phyloP scores from a whole-genome alignment of 2,329 filamentous ascomycete genomes.

The Curvularia sp. region DNA sequence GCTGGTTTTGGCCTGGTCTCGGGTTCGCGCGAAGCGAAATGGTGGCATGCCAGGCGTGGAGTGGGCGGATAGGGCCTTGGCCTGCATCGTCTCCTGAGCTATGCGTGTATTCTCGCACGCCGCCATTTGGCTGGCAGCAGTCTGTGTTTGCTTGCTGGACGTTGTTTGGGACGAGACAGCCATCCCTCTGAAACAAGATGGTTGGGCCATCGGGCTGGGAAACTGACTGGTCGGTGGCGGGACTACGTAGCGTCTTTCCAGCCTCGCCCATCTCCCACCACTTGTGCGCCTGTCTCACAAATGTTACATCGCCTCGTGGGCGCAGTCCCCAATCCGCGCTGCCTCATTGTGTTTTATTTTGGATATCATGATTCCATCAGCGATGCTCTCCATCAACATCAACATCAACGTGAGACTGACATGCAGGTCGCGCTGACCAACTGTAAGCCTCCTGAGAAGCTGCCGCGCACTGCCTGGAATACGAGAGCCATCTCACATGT shows the following conservation, averaged over 20 bases:
- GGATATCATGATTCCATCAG: background rate
- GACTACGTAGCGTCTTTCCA: background rate
- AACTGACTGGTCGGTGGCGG: background rate
- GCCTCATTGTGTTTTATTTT: background rate
- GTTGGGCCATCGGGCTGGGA: background rate
- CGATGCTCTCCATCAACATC: background rate
- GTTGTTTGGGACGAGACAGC: background rate
- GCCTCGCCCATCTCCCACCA: conserved; percentile 5
- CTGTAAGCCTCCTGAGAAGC: background rate
- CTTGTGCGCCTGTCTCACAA: conserved; percentile 3
- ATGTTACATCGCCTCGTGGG: conserved; percentile 6
- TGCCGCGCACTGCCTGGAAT: background rate
- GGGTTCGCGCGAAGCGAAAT: conserved; percentile 9
- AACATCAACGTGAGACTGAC: background rate
- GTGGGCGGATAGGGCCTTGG: background rate
- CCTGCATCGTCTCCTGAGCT: conserved; percentile 3
- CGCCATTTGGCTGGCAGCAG: background rate
- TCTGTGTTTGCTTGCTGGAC: background rate
- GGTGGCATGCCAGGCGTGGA: background rate
- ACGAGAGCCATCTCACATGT: background rate
- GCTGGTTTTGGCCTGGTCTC: conserved; percentile 8
- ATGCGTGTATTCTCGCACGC: background rate
- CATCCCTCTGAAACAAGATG: background rate
- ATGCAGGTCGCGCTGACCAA: background rate
- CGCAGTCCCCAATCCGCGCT: background rate